Evolutionary conservation across 495 filamentous ascomycete genomes (phyloP), one percentile per base, ranked within the genome.

Genomic region (Xylaria curta): DNA sequence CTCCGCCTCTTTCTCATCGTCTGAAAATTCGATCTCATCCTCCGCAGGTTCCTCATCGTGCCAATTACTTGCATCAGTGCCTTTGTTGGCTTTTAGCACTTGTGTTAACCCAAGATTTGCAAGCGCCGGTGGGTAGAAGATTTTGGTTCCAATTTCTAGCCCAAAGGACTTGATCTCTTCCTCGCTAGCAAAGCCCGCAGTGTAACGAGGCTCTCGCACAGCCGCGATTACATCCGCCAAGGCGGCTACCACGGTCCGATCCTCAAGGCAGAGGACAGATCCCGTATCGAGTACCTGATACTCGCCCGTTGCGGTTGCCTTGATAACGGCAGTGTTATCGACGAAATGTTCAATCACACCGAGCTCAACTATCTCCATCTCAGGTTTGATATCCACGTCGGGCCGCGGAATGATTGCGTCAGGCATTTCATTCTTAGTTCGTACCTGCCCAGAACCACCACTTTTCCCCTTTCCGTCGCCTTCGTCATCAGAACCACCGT

Each of bases 1-100:
- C 75, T 94, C 93, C 8, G 90, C 91, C 79, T 98, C 96, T 26
- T 92, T 91, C 82, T 98, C 96, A 73, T 99, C 96, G 73, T 98
- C 96, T 0, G 94, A 97, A 76, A 98, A 98, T 76, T 98, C 96
- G 42, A 93, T 86, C 77, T 98, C 95, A 19, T 94, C 91, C 31
- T 91, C 92, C 2, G 81, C 88, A n/a, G 94, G 85, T 81, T 98
- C 95, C 76, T 99, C 96, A 74, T 99, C 96, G 78, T 97, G 90
- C 67, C 97, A 84, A 76, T 98, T 97, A 49, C 93, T 97, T 0
- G 96, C 95, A 81, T 99, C 96, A 19, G 93, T 93, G 69, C 92
- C 92, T 80, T 97, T 98, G 66, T 89, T 73, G 31, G 86, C 85
- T 79, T 91, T 91, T 56, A 98, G 81, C 4, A 89, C 85, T 79